Conservation (phyloP, 2,329 filamentous ascomycete genomes). For the Leptographium lundbergii region DNA sequence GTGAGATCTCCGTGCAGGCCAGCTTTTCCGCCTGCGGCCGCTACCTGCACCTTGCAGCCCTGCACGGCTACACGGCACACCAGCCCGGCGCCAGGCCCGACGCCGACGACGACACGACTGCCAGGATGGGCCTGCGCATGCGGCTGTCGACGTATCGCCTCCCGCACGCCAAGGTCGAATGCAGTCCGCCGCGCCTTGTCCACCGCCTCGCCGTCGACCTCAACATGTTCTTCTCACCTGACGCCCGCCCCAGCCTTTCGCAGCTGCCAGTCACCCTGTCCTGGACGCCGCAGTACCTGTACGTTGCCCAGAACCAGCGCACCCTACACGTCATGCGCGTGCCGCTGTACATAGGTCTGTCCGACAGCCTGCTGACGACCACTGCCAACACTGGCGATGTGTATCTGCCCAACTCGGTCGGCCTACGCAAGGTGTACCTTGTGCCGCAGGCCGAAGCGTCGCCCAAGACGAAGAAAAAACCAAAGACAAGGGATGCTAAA, state of each 20-base stretch:
- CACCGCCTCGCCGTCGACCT: neutral
- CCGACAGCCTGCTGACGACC: neutral
- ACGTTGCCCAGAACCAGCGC: neutral
- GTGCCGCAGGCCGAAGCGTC: neutral
- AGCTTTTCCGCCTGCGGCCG: slow-evolving; percentile 1
- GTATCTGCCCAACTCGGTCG: neutral
- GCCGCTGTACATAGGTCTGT: neutral
- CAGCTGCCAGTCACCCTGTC: neutral
- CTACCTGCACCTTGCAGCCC: neutral
- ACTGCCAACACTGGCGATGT: neutral
- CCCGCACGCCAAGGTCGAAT: neutral
- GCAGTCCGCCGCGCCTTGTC: neutral
- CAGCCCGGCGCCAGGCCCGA: no score
- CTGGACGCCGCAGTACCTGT: neutral
- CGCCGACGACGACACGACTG: neutral
- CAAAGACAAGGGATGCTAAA: neutral
- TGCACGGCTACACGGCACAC: neutral
- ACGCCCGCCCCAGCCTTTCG: neutral
- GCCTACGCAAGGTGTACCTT: neutral
- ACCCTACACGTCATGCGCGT: slow-evolving; percentile 1
- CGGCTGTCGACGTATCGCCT: slow-evolving; percentile 1
- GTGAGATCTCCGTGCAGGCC: slow-evolving; percentile 1
- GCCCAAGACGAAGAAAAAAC: neutral
- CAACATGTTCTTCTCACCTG: neutral
- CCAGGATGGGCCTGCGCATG: neutral